A percentile compares a stretch with the other conserved stretches of the same genome.
Evolutionary conservation across 2,329 filamentous ascomycete species (phyloP).

Genomic region (Xylaria sp.): DNA sequence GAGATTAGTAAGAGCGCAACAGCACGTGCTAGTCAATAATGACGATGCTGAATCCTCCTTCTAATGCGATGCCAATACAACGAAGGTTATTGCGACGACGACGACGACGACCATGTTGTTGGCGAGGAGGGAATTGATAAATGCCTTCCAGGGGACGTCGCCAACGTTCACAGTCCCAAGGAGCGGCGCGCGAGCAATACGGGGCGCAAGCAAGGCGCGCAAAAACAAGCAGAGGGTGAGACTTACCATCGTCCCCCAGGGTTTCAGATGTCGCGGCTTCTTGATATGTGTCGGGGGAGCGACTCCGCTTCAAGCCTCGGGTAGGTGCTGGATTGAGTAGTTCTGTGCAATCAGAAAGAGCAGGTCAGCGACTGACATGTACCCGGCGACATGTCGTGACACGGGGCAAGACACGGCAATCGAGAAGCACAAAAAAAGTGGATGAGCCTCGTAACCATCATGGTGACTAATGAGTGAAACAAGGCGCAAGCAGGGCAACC

Average conservation of each 20-base stretch:
- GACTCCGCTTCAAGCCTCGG: constrained; percentile 82
- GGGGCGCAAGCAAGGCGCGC: constrained; percentile 43
- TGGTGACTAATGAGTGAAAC: constrained; percentile 25
- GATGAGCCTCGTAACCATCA: constrained; percentile 41
- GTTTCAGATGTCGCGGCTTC: constrained; percentile 64
- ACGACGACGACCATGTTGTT: not conserved
- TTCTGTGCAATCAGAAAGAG: constrained; percentile 54
- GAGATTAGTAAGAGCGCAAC: constrained; percentile 40
- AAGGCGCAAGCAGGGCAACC: constrained; percentile 13
- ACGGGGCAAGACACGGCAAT: constrained; percentile 38
- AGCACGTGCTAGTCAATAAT: constrained; percentile 15
- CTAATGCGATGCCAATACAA: constrained; percentile 3
- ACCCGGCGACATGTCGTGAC: constrained; percentile 39
- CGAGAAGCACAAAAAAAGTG: constrained; percentile 40
- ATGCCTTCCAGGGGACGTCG: not conserved
- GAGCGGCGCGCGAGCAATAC: constrained; percentile 10
- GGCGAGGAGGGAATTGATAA: not conserved
- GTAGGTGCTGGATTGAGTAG: constrained; percentile 62
- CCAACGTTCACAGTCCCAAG: not conserved
- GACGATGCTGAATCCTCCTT: not conserved
- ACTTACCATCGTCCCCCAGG: constrained; percentile 81
- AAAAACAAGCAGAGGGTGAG: constrained; percentile 51
- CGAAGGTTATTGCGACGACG: not conserved
- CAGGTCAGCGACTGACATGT: constrained; percentile 43
- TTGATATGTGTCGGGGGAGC: constrained; percentile 75